These are phyloP conservation scores for Phialemoniopsis sp. DNA, from an alignment of 2,329 filamentous ascomycete species.

Conservation along the genomic window DNA sequence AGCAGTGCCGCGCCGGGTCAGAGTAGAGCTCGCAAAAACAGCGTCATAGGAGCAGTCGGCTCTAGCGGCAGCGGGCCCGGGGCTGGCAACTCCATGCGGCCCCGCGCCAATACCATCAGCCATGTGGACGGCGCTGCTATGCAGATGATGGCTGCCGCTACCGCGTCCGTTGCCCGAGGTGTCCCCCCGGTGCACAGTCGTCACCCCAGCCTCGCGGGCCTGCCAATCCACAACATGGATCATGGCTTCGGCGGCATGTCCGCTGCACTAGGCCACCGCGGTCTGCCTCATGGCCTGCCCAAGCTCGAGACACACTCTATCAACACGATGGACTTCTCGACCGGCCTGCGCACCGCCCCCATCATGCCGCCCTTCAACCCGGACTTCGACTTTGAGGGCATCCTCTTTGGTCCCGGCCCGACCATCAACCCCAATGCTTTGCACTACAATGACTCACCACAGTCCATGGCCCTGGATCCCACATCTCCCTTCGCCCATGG, in stretches of 20 bases:
- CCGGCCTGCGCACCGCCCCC: constrained; percentile 75
- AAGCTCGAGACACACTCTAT: constrained; percentile 80
- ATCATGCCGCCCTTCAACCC: constrained; percentile 56
- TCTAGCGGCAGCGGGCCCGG: constrained; percentile 12
- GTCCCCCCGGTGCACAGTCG: constrained; percentile 58
- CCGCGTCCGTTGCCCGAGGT: constrained; percentile 44
- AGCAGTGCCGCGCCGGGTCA: constrained; percentile 64
- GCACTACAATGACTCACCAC: constrained; percentile 78
- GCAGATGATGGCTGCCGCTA: constrained; percentile 64
- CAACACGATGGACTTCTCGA: constrained; percentile 58
- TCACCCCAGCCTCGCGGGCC: constrained; percentile 69
- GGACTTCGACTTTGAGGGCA: constrained; percentile 66
- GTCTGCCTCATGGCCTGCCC: constrained; percentile 63
- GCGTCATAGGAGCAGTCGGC: constrained; percentile 43
- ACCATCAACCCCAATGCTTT: constrained; percentile 71
- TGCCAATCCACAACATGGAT: constrained; percentile 54
- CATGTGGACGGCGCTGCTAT: constrained; percentile 78
- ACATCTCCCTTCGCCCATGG: constrained; percentile 54
- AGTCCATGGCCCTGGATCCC: constrained; percentile 59
- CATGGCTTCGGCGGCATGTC: constrained; percentile 69
- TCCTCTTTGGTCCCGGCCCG: constrained; percentile 66
- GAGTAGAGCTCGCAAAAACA: constrained; percentile 86
- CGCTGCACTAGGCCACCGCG: constrained; percentile 60
- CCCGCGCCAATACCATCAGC: constrained; percentile 92
- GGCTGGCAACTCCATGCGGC: constrained; percentile 60